Evolutionary conservation across 176 grass and related monocot genomes (phyloP).

Genomic region (Avena insularis): DNA sequence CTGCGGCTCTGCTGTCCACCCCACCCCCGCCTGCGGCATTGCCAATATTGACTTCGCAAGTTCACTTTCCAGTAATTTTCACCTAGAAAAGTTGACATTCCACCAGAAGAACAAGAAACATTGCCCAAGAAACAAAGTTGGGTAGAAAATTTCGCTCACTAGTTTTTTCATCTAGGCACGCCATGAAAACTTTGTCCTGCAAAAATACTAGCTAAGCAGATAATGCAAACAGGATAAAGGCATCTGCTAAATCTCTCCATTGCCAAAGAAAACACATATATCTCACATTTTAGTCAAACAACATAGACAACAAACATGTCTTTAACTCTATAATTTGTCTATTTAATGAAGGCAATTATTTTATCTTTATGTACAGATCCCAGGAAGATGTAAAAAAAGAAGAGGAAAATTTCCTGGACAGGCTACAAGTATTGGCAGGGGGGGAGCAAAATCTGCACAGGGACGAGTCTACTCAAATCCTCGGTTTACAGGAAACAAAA

Average conservation of each 20-base stretch:
- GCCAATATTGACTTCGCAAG: too few species aligned
- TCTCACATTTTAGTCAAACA: background rate
- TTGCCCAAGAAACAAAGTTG: too few species aligned
- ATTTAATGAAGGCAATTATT: constrained; percentile 59
- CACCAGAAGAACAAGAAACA: too few species aligned
- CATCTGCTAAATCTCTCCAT: background rate
- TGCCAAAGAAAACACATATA: background rate
- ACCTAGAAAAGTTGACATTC: too few species aligned
- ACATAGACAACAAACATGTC: background rate
- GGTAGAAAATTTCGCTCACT: background rate
- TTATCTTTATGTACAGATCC: constrained; percentile 68
- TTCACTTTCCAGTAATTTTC: too few species aligned
- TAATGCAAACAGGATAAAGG: background rate
- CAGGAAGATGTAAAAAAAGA: constrained; percentile 40
- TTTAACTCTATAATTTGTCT: constrained; percentile 57
- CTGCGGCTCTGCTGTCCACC: too few species aligned
- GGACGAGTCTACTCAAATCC: constrained; percentile 50
- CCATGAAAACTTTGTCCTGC: background rate
- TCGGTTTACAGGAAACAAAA: constrained; percentile 48
- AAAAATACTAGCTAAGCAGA: background rate
- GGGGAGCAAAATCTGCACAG: constrained; percentile 68
- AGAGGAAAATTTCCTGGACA: constrained; percentile 48
- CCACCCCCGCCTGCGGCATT: too few species aligned
- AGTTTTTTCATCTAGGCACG: background rate
- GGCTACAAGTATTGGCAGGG: constrained; percentile 45